Evolutionary conservation across 139 green algal species (phyloP).

Genomic region (Mesotaenium endlicherianum): DNA sequence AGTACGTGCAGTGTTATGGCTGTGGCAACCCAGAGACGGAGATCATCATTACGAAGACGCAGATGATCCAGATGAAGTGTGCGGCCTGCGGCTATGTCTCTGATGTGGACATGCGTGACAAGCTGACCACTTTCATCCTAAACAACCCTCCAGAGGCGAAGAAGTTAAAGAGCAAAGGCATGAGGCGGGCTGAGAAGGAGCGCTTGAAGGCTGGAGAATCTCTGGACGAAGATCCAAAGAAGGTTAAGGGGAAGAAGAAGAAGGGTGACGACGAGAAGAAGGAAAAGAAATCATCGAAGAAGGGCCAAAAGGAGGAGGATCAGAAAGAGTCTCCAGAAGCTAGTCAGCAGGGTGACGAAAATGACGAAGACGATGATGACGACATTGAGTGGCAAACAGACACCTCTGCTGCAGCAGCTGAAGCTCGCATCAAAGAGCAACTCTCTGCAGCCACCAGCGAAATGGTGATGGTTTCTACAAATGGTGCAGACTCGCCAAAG

Average conservation of each 20-base stretch:
- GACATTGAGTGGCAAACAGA: conserved; percentile 92
- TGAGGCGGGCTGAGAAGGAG: conserved; percentile 55
- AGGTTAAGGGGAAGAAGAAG: conserved; percentile 46
- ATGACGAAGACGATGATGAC: conserved; percentile 59
- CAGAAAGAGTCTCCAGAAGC: conserved; percentile 58
- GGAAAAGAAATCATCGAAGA: conserved; percentile 64
- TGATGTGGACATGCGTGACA: conserved; percentile 92
- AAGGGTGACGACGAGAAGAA: conserved; percentile 38
- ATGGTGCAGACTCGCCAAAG: neutral
- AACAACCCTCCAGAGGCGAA: conserved; percentile 93
- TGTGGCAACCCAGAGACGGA: conserved; percentile 97
- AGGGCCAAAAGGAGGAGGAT: conserved; percentile 62
- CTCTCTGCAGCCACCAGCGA: conserved; percentile 78
- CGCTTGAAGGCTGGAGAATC: conserved; percentile 52
- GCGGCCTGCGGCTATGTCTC: conserved; percentile 82
- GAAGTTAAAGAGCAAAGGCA: conserved; percentile 66
- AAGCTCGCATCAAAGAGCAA: conserved; percentile 79
- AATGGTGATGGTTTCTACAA: conserved; percentile 68
- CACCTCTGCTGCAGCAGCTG: conserved; percentile 76
- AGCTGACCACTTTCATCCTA: conserved; percentile 97
- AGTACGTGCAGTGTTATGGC: conserved; percentile 96
- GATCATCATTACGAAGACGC: conserved; percentile 82
- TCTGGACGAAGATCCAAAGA: conserved; percentile 50
- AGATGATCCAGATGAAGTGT: conserved; percentile 93
- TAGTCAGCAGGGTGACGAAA: conserved; percentile 33